Percentiles rank a stretch among this genome's conserved stretches.
These are phyloP conservation scores for Sistotremastrum niveocremeum DNA, from an alignment of 768 basidiomycete species.

Conservation along the genomic window DNA sequence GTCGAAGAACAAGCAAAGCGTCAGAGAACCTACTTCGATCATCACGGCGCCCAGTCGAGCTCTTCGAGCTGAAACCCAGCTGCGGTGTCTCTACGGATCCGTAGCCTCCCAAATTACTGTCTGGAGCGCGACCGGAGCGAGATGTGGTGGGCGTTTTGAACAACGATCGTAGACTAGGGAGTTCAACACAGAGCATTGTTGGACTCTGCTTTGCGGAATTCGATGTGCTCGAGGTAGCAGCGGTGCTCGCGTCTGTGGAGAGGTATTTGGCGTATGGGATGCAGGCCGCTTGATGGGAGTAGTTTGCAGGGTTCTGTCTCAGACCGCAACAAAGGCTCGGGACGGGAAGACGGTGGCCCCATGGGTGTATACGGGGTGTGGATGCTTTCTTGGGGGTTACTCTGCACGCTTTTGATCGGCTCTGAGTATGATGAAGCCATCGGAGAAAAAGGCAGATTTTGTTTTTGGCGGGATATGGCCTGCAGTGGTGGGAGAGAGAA, in stretches of 20 bases:
- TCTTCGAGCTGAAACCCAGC: slow-evolving; percentile 23
- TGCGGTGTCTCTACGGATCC: slow-evolving; percentile 35
- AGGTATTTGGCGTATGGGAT: slow-evolving; percentile 7
- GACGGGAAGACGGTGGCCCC: slow-evolving; percentile 23
- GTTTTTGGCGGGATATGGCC: slow-evolving; percentile 33
- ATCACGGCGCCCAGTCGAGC: slow-evolving; percentile 61
- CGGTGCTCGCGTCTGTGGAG: slow-evolving; percentile 4
- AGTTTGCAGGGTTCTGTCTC: slow-evolving; percentile 40
- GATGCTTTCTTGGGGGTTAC: slow-evolving; percentile 7
- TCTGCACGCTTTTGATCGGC: slow-evolving; percentile 15
- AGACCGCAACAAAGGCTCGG: slow-evolving; percentile 41
- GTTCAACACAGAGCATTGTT: no score
- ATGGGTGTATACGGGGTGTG: slow-evolving; percentile 9
- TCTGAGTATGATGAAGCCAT: slow-evolving; percentile 47
- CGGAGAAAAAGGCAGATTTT: slow-evolving; percentile 53
- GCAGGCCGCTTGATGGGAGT: slow-evolving; percentile 51
- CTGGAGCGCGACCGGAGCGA: slow-evolving; percentile 15
- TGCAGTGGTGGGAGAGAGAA: slow-evolving; percentile 29
- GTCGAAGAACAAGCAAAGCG: slow-evolving; percentile 2
- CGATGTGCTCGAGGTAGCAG: slow-evolving; percentile 10
- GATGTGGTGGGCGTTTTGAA: slow-evolving; percentile 12
- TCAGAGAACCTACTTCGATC: slow-evolving; percentile 41
- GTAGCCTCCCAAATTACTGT: slow-evolving; percentile 7
- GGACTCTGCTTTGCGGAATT: no score
- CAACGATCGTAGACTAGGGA: no score